These are phyloP conservation scores for Verticillium tricorpus DNA, from an alignment of 2,329 filamentous ascomycete species.

Conservation along the genomic window DNA sequence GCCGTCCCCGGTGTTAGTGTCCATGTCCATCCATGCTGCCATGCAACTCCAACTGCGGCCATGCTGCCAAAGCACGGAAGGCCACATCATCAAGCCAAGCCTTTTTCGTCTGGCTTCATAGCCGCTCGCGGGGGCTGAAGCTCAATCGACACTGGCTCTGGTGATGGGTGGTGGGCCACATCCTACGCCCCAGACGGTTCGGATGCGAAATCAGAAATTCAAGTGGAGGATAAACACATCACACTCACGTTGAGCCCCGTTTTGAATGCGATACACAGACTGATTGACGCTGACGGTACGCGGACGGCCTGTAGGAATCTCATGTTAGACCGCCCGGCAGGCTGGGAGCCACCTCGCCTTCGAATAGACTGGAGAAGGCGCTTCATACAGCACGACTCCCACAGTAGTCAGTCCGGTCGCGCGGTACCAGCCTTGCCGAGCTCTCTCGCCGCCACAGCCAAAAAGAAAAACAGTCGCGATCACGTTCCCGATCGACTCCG, in stretches of 20 bases:
- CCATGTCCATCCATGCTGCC: neutral
- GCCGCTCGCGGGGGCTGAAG: neutral
- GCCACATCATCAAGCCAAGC: neutral
- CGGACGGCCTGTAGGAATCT: too few species aligned
- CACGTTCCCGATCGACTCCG: neutral
- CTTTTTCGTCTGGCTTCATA: neutral
- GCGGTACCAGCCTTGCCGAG: neutral
- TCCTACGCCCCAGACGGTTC: neutral
- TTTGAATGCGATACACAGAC: neutral
- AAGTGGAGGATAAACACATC: neutral
- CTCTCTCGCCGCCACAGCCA: neutral
- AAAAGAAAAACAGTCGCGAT: too few species aligned
- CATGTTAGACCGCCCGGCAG: too few species aligned
- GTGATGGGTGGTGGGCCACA: neutral
- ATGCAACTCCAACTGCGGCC: neutral
- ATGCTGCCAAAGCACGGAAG: neutral
- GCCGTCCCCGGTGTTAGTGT: neutral
- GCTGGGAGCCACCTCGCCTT: too few species aligned
- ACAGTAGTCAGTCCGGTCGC: too few species aligned
- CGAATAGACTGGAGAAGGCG: too few species aligned
- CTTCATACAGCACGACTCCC: too few species aligned
- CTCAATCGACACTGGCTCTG: neutral
- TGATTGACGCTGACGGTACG: too few species aligned
- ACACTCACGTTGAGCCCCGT: neutral
- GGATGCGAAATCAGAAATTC: neutral